Evolutionary conservation across 495 filamentous ascomycete species (phyloP).

Genomic region (Xylaria telfairii): DNA sequence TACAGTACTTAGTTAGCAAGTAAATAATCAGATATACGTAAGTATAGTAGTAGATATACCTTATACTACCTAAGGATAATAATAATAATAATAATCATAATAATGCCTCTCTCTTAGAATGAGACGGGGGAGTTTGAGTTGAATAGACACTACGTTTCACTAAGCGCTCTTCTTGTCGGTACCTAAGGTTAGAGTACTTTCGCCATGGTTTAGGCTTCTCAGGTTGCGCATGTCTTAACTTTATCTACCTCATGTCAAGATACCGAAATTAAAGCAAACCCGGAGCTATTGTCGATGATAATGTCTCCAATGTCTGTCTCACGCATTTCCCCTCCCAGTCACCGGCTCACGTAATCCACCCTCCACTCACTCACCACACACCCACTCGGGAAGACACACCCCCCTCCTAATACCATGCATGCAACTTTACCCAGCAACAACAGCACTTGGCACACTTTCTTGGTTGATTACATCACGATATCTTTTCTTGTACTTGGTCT

Average conservation of each 20-base stretch:
- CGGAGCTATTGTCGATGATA: neutral
- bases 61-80: no score
- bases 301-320: slow-evolving; percentile 1
- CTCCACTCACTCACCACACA: slow-evolving; percentile 10
- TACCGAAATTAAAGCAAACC: no score
- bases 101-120: neutral
- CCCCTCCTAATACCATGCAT: slow-evolving; percentile 6
- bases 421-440: slow-evolving; percentile 5
- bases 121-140: neutral
- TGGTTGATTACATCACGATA: slow-evolving; percentile 13
- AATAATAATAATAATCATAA: no score
- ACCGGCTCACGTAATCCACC: slow-evolving; percentile 15
- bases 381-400: slow-evolving; percentile 17
- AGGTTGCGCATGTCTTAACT: neutral
- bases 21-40: neutral
- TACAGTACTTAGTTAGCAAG: neutral
- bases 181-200: no score
- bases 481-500: slow-evolving; percentile 15
- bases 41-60: no score
- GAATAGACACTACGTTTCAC: neutral
- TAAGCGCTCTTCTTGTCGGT: neutral
- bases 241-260: no score
- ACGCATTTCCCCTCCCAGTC: slow-evolving; percentile 4
- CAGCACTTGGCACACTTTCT: slow-evolving; percentile 9
- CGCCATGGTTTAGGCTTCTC: neutral